Percentiles rank a stretch among this genome's conserved stretches.
Conservation (phyloP, 1,139 yeast species). For the Blastobotrys malaysiensis region DNA sequence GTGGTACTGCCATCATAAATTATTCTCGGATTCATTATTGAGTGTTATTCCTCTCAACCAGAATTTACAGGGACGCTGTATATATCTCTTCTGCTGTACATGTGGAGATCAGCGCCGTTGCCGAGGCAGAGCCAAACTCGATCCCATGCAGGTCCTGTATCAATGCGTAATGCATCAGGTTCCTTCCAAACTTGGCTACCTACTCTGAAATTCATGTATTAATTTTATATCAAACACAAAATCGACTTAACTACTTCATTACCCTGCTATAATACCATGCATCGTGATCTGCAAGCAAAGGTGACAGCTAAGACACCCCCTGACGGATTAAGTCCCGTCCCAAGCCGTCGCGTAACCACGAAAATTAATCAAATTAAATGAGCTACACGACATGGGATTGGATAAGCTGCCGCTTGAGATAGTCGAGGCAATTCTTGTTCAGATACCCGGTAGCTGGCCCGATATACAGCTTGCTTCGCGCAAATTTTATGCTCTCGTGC, state of each 20-base stretch:
- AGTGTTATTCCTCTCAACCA: too few relatives aligned
- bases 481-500: background rate
- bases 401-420: background rate
- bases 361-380: background rate
- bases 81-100: background rate
- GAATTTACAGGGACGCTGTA: too few relatives aligned
- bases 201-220: too few relatives aligned
- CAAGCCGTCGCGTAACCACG: background rate
- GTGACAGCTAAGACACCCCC: background rate
- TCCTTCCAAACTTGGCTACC: too few relatives aligned
- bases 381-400: background rate
- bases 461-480: background rate
- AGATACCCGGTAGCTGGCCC: background rate
- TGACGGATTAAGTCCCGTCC: background rate
- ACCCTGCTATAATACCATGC: too few relatives aligned
- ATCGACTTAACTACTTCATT: too few relatives aligned
- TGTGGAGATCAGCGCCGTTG: background rate
- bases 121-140: background rate
- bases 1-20: constrained; percentile 25
- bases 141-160: background rate
- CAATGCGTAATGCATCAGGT: background rate
- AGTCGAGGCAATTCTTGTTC: background rate
- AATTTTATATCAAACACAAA: too few relatives aligned
- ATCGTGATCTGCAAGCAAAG: too few relatives aligned
- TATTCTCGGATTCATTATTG: constrained; percentile 10